A percentile compares a stretch with the other conserved stretches of the same genome.
phyloP scores from a whole-genome alignment of 2,329 filamentous ascomycete genomes.

The Ophiostoma ulmi region DNA sequence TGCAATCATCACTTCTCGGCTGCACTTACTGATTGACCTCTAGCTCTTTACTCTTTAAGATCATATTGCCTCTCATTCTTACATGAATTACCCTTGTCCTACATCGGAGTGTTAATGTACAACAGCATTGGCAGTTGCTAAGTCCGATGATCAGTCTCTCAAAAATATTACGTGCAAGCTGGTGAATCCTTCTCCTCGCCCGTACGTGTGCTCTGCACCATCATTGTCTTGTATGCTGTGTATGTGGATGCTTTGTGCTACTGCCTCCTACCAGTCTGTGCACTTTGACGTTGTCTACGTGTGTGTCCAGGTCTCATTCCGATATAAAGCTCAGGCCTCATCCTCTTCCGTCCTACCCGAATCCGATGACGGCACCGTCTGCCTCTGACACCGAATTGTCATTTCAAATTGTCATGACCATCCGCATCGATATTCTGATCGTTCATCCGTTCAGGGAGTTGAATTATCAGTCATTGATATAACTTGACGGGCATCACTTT shows the following conservation, averaged over 20 bases:
- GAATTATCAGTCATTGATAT: neutral
- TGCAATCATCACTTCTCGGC: neutral
- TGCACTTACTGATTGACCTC: constrained; percentile 3
- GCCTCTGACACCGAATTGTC: neutral
- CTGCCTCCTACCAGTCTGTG: neutral
- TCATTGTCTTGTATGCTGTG: neutral
- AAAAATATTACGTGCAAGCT: neutral
- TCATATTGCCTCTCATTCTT: neutral
- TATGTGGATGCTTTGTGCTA: neutral
- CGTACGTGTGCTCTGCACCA: neutral
- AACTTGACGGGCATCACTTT: neutral
- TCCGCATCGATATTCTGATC: neutral
- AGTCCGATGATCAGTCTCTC: neutral
- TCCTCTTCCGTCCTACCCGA: neutral
- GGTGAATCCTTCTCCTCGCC: neutral
- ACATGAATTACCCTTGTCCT: neutral
- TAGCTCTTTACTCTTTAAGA: neutral
- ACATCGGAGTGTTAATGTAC: neutral
- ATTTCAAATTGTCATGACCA: constrained; percentile 1
- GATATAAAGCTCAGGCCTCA: neutral
- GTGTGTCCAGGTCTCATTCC: neutral
- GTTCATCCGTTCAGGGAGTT: neutral
- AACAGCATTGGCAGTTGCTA: neutral
- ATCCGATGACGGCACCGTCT: neutral
- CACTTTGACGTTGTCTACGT: neutral